Conservation (phyloP, 2,329 filamentous ascomycete species). For the Phoma sp. region DNA sequence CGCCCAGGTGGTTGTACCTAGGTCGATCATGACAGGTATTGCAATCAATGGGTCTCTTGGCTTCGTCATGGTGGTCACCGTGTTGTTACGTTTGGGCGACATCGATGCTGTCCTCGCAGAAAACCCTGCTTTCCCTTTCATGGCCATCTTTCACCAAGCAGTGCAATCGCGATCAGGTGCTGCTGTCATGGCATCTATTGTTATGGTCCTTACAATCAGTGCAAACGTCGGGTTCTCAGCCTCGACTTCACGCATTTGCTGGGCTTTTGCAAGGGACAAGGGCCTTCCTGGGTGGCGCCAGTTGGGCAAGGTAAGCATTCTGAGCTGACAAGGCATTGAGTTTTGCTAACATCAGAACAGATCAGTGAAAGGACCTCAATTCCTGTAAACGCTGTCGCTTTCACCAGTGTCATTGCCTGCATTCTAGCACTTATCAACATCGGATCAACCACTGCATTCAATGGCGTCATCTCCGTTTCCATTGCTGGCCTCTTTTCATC, state of each 20-base stretch:
- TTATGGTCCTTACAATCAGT: constrained; percentile 43
- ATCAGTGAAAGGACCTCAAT: constrained; percentile 30
- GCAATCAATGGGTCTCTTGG: constrained; percentile 49
- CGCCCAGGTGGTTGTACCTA: constrained; percentile 39
- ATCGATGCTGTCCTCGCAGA: constrained; percentile 38
- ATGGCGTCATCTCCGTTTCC: constrained; percentile 36
- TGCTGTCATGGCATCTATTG: constrained; percentile 52
- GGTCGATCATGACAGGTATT: constrained; percentile 49
- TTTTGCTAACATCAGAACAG: constrained; percentile 25
- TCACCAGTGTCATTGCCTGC: constrained; percentile 46
- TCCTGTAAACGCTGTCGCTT: constrained; percentile 45
- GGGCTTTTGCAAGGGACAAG: constrained; percentile 51
- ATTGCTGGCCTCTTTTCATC: constrained; percentile 38
- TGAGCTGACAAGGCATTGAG: neutral
- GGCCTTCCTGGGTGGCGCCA: constrained; percentile 49
- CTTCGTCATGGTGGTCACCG: constrained; percentile 38
- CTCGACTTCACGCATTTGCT: constrained; percentile 48
- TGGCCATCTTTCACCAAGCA: constrained; percentile 56
- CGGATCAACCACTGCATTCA: constrained; percentile 44
- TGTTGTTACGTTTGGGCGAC: constrained; percentile 45
- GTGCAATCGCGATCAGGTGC: constrained; percentile 46
- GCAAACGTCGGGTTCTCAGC: constrained; percentile 47
- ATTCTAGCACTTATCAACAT: constrained; percentile 59
- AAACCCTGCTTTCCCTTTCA: constrained; percentile 54
- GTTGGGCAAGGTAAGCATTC: constrained; percentile 22